Percentiles rank a stretch among this genome's conserved stretches.
These are phyloP conservation scores for Dactylellina sp. DNA, from an alignment of 2,329 filamentous ascomycete species.

Conservation along the genomic window DNA sequence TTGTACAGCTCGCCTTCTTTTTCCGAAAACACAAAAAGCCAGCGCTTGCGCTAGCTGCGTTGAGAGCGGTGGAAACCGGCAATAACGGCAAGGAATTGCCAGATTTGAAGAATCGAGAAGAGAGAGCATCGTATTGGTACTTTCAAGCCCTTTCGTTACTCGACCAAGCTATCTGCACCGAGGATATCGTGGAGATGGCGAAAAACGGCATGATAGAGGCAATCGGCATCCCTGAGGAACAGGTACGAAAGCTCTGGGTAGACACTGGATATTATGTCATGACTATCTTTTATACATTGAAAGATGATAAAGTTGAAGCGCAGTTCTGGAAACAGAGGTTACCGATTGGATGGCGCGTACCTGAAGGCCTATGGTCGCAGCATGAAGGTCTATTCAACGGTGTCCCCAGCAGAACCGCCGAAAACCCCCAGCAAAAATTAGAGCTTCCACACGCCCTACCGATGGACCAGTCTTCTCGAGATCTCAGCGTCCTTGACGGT, in stretches of 20 bases:
- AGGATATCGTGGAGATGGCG: conserved; percentile 10
- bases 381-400: neutral
- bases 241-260: conserved; percentile 14
- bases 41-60: neutral
- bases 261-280: conserved; percentile 32
- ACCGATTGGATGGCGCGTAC: conserved; percentile 12
- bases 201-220: conserved; percentile 46
- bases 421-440: neutral
- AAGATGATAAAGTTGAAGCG: conserved; percentile 19
- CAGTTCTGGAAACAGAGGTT: conserved; percentile 32
- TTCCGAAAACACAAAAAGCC: conserved; percentile 11
- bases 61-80: neutral
- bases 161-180: neutral
- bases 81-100: conserved; percentile 20
- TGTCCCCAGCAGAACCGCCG: neutral
- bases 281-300: conserved; percentile 15
- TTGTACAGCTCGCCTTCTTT: conserved; percentile 6
- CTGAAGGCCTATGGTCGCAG: conserved; percentile 5
- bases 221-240: neutral
- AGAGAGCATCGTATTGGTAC: conserved; percentile 28
- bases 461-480: neutral
- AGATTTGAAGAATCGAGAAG: neutral
- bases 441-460: neutral
- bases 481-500: conserved; percentile 2
- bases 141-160: conserved; percentile 23